Evolutionary conservation across 2,329 filamentous ascomycete genomes (phyloP), one percentile per base, ranked within the genome.

Genomic region (Calcarisporium arbuscula): DNA sequence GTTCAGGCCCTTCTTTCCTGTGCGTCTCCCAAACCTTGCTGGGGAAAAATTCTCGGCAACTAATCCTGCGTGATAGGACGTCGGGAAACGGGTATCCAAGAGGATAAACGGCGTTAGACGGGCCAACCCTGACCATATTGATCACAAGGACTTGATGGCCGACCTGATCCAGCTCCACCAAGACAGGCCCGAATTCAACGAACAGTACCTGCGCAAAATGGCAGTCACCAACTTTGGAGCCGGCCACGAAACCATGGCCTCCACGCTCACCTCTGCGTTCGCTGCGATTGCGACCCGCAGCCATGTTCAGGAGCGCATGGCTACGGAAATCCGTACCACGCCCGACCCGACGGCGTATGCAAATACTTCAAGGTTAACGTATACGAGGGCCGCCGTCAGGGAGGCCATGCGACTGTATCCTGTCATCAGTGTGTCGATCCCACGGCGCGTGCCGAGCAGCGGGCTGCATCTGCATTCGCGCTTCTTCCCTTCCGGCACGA

Each of bases 151-250:
- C 42, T 50, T 74, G 0, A 50, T 72, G 1, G 47, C 53, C 3
- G 69, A 73, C 38, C 44, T 74, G 2, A 63, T 74, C 11, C 52
- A 57, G 17, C 52, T 74, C 1, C 65, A 72, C 45, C 51, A 54
- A 11, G 52, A 60, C 5, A 65, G 60, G 15, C 62, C 67, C 1
- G 62, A 62, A 6, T 73, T 74, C 38, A 65, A 48, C 1, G 61
- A 68, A 18, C 50, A 45, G 0, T 73, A 74, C 34, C 57, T 74
- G 8, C 62, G 64, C 4, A 66, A 70, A 19, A 67, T 74, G 57
- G 68, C 67, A 3, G 57, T 72, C 3, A 73, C 70, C 3, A 74
- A 74, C 41, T 74, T 74, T 43, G 70, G 70, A 9, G 70, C 70
- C 2, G 70, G 70, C 0, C 70, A 74, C 39, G 70, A 74, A 44